Percentiles rank a stretch among this genome's conserved stretches.
These are phyloP conservation scores for Populus ilicifolia DNA, from an alignment of 345 rosid genomes.

Conservation along the genomic window DNA sequence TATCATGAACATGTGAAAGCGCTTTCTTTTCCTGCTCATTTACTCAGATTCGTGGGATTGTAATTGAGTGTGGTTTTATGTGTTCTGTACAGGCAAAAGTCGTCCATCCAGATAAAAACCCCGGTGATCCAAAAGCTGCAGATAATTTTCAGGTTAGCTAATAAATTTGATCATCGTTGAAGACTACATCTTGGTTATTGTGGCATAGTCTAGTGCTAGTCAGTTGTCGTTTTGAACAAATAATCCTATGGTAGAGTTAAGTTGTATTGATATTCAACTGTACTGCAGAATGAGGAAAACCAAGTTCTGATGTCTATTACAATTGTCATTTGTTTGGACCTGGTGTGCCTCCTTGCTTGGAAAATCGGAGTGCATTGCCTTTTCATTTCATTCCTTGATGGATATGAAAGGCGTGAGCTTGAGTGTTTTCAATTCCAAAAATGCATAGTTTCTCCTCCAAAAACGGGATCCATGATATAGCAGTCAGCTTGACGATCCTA, in stretches of 20 bases:
- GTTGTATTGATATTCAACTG: not conserved
- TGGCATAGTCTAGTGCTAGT: not conserved
- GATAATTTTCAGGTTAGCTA: slow-evolving; percentile 74
- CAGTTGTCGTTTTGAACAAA: not conserved
- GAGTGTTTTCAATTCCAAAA: no score
- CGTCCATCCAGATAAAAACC: slow-evolving; percentile 98
- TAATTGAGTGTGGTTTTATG: not conserved
- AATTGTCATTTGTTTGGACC: not conserved
- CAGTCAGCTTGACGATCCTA: no score
- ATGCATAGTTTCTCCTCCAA: no score
- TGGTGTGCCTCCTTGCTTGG: not conserved
- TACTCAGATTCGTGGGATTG: not conserved
- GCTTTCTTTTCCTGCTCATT: not conserved
- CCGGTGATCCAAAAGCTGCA: slow-evolving; percentile 82
- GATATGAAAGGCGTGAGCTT: not conserved
- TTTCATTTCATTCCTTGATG: not conserved
- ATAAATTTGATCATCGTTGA: not conserved
- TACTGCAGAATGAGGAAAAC: not conserved
- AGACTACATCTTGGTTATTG: not conserved
- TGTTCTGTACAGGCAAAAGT: slow-evolving; percentile 59
- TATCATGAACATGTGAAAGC: not conserved
- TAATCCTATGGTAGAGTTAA: not conserved
- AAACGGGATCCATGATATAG: no score
- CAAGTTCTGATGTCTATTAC: not conserved
- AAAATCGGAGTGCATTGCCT: not conserved